These are phyloP conservation scores for Candida awuae DNA, from an alignment of 805 yeast species.

Conservation along the genomic window DNA sequence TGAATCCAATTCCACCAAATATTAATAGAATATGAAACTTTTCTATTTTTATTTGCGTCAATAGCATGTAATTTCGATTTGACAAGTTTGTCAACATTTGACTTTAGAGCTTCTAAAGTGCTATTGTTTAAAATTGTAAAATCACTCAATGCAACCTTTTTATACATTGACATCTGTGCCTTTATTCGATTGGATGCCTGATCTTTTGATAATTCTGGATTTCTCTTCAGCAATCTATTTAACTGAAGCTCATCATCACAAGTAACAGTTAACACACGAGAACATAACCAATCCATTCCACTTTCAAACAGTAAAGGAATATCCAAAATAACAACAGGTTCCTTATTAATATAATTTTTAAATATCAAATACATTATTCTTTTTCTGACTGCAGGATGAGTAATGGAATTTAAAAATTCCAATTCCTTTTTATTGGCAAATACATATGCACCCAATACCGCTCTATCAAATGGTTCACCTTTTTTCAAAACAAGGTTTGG, in stretches of 20 bases:
- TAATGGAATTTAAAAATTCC: slow-evolving; percentile 55
- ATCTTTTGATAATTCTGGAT: slow-evolving; percentile 51
- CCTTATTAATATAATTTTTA: slow-evolving; percentile 48
- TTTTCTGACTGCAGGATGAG: slow-evolving; percentile 79
- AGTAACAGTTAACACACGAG: slow-evolving; percentile 57
- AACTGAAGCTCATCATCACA: slow-evolving; percentile 54
- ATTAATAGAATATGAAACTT: background rate
- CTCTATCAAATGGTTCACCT: slow-evolving; percentile 52
- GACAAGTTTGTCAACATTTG: slow-evolving; percentile 35
- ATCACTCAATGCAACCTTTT: slow-evolving; percentile 54
- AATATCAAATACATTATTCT: slow-evolving; percentile 55
- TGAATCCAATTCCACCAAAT: slow-evolving; percentile 8
- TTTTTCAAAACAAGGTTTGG: slow-evolving; percentile 41
- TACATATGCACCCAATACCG: slow-evolving; percentile 68
- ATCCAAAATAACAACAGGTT: slow-evolving; percentile 64
- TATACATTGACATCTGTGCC: slow-evolving; percentile 64
- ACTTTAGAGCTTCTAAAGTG: slow-evolving; percentile 35
- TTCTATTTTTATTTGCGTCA: background rate
- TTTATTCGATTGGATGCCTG: slow-evolving; percentile 69
- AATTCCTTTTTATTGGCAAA: slow-evolving; percentile 55
- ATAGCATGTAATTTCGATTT: slow-evolving; percentile 1
- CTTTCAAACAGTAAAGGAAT: slow-evolving; percentile 88
- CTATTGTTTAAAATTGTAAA: slow-evolving; percentile 57
- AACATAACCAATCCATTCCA: slow-evolving; percentile 63
- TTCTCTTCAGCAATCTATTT: slow-evolving; percentile 55